Evolutionary conservation across 352 stramenopile species (phyloP).

Genomic region (Globisporangium paroecandrum): DNA sequence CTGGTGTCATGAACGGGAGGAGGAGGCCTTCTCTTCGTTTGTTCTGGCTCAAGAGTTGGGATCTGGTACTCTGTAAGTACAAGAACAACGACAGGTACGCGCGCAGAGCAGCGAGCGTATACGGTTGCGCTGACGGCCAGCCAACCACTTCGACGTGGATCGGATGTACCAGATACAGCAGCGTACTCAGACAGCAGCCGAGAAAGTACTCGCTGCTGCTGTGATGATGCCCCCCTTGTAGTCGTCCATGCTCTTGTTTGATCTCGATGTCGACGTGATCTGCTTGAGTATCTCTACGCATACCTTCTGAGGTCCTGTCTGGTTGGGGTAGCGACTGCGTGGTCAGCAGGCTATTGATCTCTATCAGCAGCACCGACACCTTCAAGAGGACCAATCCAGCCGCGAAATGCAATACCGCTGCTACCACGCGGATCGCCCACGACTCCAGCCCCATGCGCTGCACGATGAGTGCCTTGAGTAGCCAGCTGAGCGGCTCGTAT

Average conservation of each 20-base stretch:
- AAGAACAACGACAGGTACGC: slow-evolving; percentile 38
- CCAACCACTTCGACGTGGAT: slow-evolving; percentile 28
- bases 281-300: background rate
- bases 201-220: background rate
- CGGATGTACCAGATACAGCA: slow-evolving; percentile 59
- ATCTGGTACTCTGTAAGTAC: slow-evolving; percentile 18
- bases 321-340: background rate
- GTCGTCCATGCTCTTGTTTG: background rate
- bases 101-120: slow-evolving; percentile 54
- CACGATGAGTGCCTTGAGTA: slow-evolving; percentile 52
- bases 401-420: slow-evolving; percentile 38
- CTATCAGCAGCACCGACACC: slow-evolving; percentile 26
- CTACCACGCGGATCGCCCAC: slow-evolving; percentile 38
- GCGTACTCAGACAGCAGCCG: slow-evolving; percentile 38
- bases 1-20: background rate
- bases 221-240: too few species aligned
- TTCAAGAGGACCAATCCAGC: slow-evolving; percentile 27
- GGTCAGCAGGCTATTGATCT: slow-evolving; percentile 14
- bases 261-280: background rate
- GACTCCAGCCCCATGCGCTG: slow-evolving; percentile 33
- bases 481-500: slow-evolving; percentile 65
- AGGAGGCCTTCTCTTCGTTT: background rate
- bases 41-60: background rate
- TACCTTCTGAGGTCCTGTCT: background rate
- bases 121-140: slow-evolving; percentile 56